These are phyloP conservation scores for Fusarium annulatum DNA, from an alignment of 2,329 filamentous ascomycete species.

Conservation along the genomic window DNA sequence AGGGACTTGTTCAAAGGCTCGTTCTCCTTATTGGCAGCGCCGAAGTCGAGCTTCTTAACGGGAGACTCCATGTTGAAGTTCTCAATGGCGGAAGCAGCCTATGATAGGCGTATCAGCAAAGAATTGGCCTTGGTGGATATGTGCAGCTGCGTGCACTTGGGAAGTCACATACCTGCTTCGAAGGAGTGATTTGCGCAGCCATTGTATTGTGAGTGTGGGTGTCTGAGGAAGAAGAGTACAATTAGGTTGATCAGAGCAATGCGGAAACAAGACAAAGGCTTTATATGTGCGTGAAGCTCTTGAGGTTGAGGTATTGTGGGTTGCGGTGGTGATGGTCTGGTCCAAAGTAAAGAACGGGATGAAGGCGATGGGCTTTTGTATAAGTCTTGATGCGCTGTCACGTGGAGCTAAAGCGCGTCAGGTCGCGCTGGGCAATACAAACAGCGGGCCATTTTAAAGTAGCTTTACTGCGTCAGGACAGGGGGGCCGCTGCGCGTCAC, in stretches of 20 bases:
- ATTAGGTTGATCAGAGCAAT: constrained; percentile 12
- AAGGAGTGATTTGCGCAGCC: constrained; percentile 76
- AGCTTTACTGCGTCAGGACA: constrained; percentile 7
- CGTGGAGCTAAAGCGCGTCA: constrained; percentile 52
- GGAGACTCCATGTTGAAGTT: constrained; percentile 93
- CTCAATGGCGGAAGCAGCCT: constrained; percentile 90
- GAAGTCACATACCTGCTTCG: constrained; percentile 64
- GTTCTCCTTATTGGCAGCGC: constrained; percentile 84
- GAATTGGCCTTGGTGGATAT: constrained; percentile 1
- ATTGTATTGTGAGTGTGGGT: constrained; percentile 61
- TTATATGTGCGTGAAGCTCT: constrained; percentile 36
- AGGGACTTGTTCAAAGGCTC: constrained; percentile 63
- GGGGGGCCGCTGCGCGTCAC: constrained; percentile 38
- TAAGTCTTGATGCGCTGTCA: constrained; percentile 50
- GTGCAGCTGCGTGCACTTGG: background rate
- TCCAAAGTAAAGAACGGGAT: constrained; percentile 28
- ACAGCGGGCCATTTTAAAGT: constrained; percentile 40
- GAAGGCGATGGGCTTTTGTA: constrained; percentile 55
- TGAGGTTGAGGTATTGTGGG: constrained; percentile 33
- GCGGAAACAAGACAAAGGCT: constrained; percentile 27
- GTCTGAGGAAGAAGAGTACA: constrained; percentile 1
- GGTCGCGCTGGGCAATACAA: constrained; percentile 45
- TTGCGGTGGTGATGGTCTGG: constrained; percentile 47
- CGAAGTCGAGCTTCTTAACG: constrained; percentile 88
- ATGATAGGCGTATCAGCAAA: constrained; percentile 49